Evolutionary conservation across 306 rosid species (phyloP), one percentile per base, ranked within the genome.

Genomic region (Vicia villosa): DNA sequence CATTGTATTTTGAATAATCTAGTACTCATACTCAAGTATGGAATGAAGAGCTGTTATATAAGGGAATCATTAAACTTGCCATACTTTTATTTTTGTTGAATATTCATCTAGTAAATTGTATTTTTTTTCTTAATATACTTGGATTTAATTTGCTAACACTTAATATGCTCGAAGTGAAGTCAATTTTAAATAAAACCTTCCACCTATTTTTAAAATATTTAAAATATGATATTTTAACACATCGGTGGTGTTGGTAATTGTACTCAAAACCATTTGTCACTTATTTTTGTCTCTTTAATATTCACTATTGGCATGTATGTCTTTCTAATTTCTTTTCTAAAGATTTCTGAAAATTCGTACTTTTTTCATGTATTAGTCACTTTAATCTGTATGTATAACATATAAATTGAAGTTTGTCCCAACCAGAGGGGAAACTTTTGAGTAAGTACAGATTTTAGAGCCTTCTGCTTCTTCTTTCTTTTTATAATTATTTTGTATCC

Each of bases 181-280:
- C 8, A 49, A 24, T 69, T 69, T 54, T 5, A 32, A 30, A 41
- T 42, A 28, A 57, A 5, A 22, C 50, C 15, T 36, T 47, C 37
- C 32, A 17, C 15, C 46, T 28, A 37, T 58, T 47, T 24, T 49
- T 17, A 32, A 37, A 68, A 34, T 60, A 52, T 28, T 45, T 42
- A 45, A 24, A 63, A 51, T 38, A 30, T 47, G 38, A 22, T 24
- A 62, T 11, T 63, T 62, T 3, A 19, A 19, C 62, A 36, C 41
- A 49, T 47, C 36, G 30, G 40, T 20, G 26, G 62, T 34, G 51
- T 60, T 71, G 59, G 26, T 71, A 49, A 19, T 57, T 28, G 32
- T 59, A 16, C 8, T 46, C 45, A 46, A 43, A 43, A 17, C 56
- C 21, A 34, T 30, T 43, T 14, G 36, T 47, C 38, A 60, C 47